Evolutionary conservation across 2,329 filamentous ascomycete species (phyloP).

Genomic region (Arthrobotrys conoides): DNA sequence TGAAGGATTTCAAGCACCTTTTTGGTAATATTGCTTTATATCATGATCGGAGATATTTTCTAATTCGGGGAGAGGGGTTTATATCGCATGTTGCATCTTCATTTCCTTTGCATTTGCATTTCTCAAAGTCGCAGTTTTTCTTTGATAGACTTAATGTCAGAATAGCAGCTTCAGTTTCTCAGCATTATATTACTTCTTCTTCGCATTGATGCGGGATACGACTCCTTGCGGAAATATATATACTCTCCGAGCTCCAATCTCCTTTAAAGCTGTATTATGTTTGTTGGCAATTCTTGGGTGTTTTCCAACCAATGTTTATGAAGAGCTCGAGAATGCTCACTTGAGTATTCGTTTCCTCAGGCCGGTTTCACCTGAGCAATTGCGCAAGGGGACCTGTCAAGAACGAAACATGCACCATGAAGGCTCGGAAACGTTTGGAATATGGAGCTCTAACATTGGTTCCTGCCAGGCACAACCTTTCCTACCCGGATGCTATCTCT

Average conservation of each 20-base stretch:
- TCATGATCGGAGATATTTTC: constrained; percentile 33
- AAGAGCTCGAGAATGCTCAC: constrained; percentile 7
- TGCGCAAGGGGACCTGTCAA: constrained; percentile 2
- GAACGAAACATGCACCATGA: not conserved
- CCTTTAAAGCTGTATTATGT: constrained; percentile 14
- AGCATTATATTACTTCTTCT: constrained; percentile 53
- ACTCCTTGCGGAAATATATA: constrained; percentile 29
- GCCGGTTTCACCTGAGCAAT: not conserved
- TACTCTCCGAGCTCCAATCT: not conserved
- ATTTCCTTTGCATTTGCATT: constrained; percentile 5
- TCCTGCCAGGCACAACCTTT: constrained; percentile 31
- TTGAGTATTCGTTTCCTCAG: not conserved
- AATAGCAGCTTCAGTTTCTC: constrained; percentile 41
- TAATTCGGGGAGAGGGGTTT: constrained; percentile 31
- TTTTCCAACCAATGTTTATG: constrained; percentile 11
- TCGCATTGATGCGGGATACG: constrained; percentile 39
- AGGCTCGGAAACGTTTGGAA: too few relatives aligned
- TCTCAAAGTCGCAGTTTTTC: constrained; percentile 1
- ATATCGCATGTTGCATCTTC: constrained; percentile 22
- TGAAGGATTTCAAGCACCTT: constrained; percentile 20
- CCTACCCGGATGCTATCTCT: constrained; percentile 21
- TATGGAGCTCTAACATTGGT: constrained; percentile 16
- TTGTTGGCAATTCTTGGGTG: not conserved
- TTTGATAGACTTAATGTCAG: constrained; percentile 54
- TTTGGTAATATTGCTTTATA: constrained; percentile 33